Evolutionary conservation across 1,284 basidiomycete species (phyloP).

Genomic region (Sporisorium iseilematis-ciliati): DNA sequence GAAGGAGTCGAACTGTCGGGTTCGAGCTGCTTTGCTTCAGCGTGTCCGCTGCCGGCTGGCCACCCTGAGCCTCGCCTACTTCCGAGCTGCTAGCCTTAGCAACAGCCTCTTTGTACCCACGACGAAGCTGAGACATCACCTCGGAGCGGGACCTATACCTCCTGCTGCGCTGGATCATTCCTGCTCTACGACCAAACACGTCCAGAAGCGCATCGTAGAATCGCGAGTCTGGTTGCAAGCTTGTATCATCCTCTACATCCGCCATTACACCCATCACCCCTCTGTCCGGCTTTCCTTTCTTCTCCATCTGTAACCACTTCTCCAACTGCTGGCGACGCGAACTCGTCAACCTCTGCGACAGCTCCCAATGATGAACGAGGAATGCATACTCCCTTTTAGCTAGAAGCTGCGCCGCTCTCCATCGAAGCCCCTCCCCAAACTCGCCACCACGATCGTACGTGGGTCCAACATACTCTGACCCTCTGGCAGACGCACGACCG

Average conservation of each 20-base stretch:
- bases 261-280: too few species aligned
- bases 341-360: conserved; percentile 8
- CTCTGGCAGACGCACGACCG: neutral
- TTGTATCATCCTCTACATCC: neutral
- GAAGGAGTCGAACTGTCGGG: neutral
- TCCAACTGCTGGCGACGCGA: conserved; percentile 24
- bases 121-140: conserved; percentile 22
- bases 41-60: neutral
- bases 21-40: neutral
- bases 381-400: conserved; percentile 37
- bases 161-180: conserved; percentile 31
- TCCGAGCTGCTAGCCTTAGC: neutral
- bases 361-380: conserved; percentile 33
- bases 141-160: conserved; percentile 25
- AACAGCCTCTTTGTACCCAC: conserved; percentile 13
- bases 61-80: neutral
- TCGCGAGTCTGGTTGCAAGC: conserved; percentile 21
- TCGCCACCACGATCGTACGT: conserved; percentile 5
- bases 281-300: neutral
- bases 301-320: conserved; percentile 8
- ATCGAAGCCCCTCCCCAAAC: conserved; percentile 31
- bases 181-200: conserved; percentile 39
- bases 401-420: conserved; percentile 30
- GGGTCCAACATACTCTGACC: neutral
- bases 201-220: conserved; percentile 43